Evolutionary conservation across 257 asterid genomes (phyloP), one percentile per base, ranked within the genome.

Genomic region (Buddleja alternifolia): DNA sequence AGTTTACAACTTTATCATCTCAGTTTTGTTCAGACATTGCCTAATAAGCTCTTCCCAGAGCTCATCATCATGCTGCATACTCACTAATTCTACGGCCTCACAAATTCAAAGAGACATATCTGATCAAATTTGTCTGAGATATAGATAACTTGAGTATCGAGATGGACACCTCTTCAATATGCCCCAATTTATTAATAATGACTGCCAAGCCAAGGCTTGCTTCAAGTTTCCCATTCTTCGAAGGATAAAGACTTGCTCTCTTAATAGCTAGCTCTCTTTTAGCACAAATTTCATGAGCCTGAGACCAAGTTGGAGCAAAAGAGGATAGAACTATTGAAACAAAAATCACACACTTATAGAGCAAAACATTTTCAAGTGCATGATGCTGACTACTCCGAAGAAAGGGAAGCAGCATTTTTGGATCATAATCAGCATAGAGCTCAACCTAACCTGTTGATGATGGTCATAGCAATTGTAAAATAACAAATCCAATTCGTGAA

Each of bases 201-300:
- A 94, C 93, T n/a, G n/a, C n/a, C n/a, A n/a, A 12, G 91, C 95
- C 58, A 94, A 88, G 60, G 99, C 98, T 79, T 86, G 85, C 85
- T 85, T 91, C 8, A 93, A 51, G 67, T 91, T 91, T 77, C 99
- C 99, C 99, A 91, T 94, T 85, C 98, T 87, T 84, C 99, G 98
- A 37, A 94, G 93, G 74, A 94, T 86, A 79, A 89, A 94, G 68
- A 94, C 98, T 86, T 89, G 99, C 86, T 91, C 98, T 67, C 75
- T 74, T 40, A 94, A 73, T n/a, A n/a, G n/a, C n/a, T 68, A 94
- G 82, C 73, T 77, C 86, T 78, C 84, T 85, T 76, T 70, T 79
- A 32, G 88, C 84, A 72, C 97, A 91, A 68, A 91, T 87, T 68
- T 94, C 98, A 85, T 87, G 85, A 57, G 99, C 99, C 99, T 93